These are phyloP conservation scores for Backusella macrospora DNA, from an alignment of 192 early-diverging fungal genomes.

Conservation along the genomic window DNA sequence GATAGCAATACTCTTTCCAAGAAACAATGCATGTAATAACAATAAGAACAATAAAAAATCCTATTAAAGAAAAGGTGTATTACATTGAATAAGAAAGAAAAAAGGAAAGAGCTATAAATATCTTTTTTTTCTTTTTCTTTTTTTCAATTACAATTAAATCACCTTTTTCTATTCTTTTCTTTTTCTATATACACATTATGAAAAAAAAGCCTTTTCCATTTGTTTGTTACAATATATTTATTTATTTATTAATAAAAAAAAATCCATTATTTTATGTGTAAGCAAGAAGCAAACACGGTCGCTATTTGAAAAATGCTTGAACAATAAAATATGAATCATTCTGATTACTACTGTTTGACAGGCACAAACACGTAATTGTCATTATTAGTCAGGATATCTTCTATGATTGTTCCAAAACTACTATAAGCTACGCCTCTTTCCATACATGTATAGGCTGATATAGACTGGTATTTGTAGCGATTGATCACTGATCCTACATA, in stretches of 20 bases:
- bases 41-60: too few species aligned
- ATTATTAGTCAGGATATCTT: constrained; percentile 2
- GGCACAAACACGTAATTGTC: neutral
- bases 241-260: too few species aligned
- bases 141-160: neutral
- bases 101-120: constrained; percentile 9
- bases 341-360: neutral
- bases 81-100: neutral
- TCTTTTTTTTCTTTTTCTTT: neutral
- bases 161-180: neutral
- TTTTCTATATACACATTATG: too few species aligned
- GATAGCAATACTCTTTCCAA: neutral
- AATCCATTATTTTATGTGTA: too few species aligned
- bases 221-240: too few species aligned
- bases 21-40: neutral
- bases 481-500: too few species aligned
- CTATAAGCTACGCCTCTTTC: too few species aligned
- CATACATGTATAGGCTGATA: too few species aligned
- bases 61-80: neutral
- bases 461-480: too few species aligned
- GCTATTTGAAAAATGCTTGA: too few species aligned
- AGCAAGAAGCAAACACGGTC: too few species aligned
- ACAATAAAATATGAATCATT: neutral
- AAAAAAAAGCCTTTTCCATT: too few species aligned
- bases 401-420: neutral